A percentile compares a stretch with the other conserved stretches of the same genome.
Evolutionary conservation across 768 basidiomycete genomes (phyloP).

Genomic region (Ramaria sp.): DNA sequence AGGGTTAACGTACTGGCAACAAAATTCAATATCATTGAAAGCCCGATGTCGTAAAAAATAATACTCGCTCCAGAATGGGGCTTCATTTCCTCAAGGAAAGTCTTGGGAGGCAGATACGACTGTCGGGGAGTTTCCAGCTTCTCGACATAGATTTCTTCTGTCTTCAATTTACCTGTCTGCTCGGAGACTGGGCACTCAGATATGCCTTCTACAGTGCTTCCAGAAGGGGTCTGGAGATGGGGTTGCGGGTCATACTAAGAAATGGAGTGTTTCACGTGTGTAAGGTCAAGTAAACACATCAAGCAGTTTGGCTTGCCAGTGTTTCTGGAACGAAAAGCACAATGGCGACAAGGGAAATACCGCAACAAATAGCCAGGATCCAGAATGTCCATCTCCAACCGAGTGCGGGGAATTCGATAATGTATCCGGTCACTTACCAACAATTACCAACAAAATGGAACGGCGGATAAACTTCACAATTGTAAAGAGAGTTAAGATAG

Average conservation of each 20-base stretch:
- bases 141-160: not conserved
- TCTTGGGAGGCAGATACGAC: not conserved
- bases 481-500: not conserved
- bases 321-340: constrained; percentile 34
- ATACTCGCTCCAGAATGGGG: not conserved
- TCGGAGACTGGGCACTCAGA: too few species aligned
- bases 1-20: constrained; percentile 14
- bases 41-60: constrained; percentile 8
- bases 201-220: too few species aligned
- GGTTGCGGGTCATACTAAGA: constrained; percentile 3
- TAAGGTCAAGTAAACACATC: not conserved
- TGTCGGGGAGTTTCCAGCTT: not conserved
- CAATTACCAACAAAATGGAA: constrained; percentile 30
- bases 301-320: constrained; percentile 16
- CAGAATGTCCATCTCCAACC: constrained; percentile 34
- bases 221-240: not conserved
- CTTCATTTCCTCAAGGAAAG: not conserved
- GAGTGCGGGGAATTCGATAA: constrained; percentile 27
- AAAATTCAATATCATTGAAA: not conserved
- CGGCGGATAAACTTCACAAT: constrained; percentile 5
- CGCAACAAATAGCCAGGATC: constrained; percentile 32
- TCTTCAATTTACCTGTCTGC: not conserved
- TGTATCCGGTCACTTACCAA: constrained; percentile 36
- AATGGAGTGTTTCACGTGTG: too few species aligned
- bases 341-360: constrained; percentile 25